phyloP scores from a whole-genome alignment of 305 asterid species.

The Fraxinus velutina region DNA sequence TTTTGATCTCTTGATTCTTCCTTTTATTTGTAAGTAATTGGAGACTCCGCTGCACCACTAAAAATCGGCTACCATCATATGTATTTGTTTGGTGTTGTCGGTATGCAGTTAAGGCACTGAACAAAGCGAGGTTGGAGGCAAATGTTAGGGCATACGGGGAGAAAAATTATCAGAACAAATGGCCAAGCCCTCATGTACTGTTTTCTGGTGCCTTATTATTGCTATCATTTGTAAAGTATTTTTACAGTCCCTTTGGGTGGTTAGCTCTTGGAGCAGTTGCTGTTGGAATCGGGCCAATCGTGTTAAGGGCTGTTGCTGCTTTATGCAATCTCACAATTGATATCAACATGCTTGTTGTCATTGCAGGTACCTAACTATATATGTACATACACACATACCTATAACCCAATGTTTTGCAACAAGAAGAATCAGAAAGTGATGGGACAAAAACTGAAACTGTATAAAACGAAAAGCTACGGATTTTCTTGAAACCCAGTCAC shows the following conservation, averaged over 20 bases:
- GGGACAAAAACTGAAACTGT: too few relatives aligned
- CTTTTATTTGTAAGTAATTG: too few relatives aligned
- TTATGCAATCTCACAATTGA: conserved; percentile 46
- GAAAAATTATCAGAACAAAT: conserved; percentile 41
- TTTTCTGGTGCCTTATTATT: conserved; percentile 51
- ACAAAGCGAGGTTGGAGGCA: conserved; percentile 70
- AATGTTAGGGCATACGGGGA: conserved; percentile 44
- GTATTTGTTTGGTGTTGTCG: neutral
- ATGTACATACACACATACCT: neutral
- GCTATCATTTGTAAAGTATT: conserved; percentile 47
- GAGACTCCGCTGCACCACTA: too few relatives aligned
- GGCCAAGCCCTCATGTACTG: conserved; percentile 68
- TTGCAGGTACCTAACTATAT: conserved; percentile 43
- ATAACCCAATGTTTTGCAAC: neutral
- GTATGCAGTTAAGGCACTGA: conserved; percentile 62
- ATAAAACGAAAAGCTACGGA: neutral
- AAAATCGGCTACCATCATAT: neutral
- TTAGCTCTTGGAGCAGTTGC: conserved; percentile 60
- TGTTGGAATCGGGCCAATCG: conserved; percentile 57
- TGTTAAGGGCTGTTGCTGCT: conserved; percentile 46
- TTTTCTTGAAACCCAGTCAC: neutral
- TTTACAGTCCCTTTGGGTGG: conserved; percentile 60
- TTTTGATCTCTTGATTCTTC: too few relatives aligned
- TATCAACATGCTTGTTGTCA: conserved; percentile 68
- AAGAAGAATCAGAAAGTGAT: too few relatives aligned